Base-by-base conservation (phyloP, 1,284 basidiomycete species). In the Kwoniella shivajii region DNA sequence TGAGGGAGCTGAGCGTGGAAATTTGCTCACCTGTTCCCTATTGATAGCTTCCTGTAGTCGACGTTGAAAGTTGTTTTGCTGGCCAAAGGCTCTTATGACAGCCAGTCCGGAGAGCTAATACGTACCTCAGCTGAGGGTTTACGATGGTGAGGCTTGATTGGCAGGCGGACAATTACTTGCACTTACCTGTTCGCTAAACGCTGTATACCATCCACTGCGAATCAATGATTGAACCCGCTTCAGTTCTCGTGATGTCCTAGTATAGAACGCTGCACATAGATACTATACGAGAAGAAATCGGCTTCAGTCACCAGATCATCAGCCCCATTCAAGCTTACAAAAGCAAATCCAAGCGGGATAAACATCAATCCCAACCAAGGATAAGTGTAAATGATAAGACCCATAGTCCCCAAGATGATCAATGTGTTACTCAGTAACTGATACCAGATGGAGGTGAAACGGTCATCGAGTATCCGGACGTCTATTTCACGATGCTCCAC, bases 161-260 rank as follows among this genome's bases (percentile, higher is more conserved):
- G 26, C n/a, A 13, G 30, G 18, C 27, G 3, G 18, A 27, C 6
- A 53, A 59, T 39, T 24, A 67, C 69, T 61, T 70, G 70, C 57
- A 53, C 61, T 39, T 24, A 67, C 69, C 60, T 70, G 70, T 56
- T 75, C 75, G 7, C 65, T 68, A 38, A 75, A 73, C 1, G 59
- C 59, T 18, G 53, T 62, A 41, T 74, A 75, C 44, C 75, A 65
- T 34, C 60, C 61, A 14, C 64, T 68, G 45, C 73, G 59, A 16
- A 61, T 49, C 26, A 68, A 59, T 0, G 67, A 69, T 45, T 72
- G 67, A n/a, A 77, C 52, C 5, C 75, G 61, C 46, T 74, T 73
- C 42, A 71, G 46, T 49, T 77, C 73, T 18, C 73, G 57, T 2
- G 67, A 69, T 0, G 74, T 68, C 4, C 62, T 52, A 4, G 68